Base-by-base conservation (phyloP, 352 stramenopile genomes). In the Phytophthora kernoviae region DNA sequence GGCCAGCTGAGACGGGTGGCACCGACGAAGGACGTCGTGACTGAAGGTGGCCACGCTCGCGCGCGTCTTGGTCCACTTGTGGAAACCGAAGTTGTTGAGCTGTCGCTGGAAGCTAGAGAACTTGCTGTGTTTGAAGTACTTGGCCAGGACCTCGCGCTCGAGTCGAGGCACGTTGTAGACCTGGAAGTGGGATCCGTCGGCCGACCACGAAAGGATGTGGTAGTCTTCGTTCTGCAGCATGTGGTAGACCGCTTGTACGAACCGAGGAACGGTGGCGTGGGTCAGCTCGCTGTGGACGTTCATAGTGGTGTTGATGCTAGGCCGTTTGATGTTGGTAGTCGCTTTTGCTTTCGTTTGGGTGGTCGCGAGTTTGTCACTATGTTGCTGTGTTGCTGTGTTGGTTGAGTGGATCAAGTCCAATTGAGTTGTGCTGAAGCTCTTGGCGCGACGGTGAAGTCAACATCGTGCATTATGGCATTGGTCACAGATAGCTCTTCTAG, bases 71-170 rank as follows among this genome's bases (percentile, higher is more conserved):
- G 80, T 89, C 79, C 79, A 89, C 61, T 92, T 92, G 63, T 73
- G 74, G 67, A 97, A 97, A 10, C 70, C 79, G 72, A 97, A 97
- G 62, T 97, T 96, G 71, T 94, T 96, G 42, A 97, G 73, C 68
- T 97, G 89, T 20, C 91, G 80, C 56, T 95, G 85, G 49, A 97
- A 89, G 26, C 86, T 96, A 24, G 91, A 88, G 69, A 96, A 97
- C 57, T 89, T 95, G 57, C 68, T 75, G 62, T 94, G 87, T 42
- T 85, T 87, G 58, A 94, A 94, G 63, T 94, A 94, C 40, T 81
- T 81, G 10, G 86, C 85, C 46, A 95, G 62, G 42, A 96, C 70
- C 17, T 73, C 44, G 22, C 65, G 44, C 57, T 77, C 77, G 52
- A 95, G 79, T 17, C 44, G 56, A 18, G 79, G 75, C 41, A 87